Conservation (phyloP, 176 grass and related monocot genomes). For the Phoenix roebelenii region DNA sequence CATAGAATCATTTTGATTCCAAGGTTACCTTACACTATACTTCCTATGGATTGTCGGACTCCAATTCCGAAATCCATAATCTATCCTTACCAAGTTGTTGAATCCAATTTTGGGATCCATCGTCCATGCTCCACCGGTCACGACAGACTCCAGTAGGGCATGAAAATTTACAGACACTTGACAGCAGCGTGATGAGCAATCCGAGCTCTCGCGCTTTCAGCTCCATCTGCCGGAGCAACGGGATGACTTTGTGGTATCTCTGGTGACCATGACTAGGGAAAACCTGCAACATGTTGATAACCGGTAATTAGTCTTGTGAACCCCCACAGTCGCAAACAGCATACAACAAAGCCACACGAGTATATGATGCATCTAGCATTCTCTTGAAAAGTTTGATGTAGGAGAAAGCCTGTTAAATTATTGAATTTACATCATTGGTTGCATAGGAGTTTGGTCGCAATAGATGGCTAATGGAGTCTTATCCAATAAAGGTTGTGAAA, state of each 20-base stretch:
- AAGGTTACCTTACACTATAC: neutral
- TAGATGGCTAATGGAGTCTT: too few relatives aligned
- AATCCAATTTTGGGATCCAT: slow-evolving; percentile 1
- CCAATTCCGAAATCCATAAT: slow-evolving; percentile 1
- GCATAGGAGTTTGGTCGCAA: too few relatives aligned
- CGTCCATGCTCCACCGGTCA: neutral
- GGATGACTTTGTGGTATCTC: slow-evolving; percentile 43
- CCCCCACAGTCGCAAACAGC: too few relatives aligned
- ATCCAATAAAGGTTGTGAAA: too few relatives aligned
- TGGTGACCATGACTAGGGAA: slow-evolving; percentile 58
- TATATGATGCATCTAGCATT: too few relatives aligned
- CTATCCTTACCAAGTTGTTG: neutral
- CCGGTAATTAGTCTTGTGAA: too few relatives aligned
- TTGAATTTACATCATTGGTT: too few relatives aligned
- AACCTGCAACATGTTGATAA: slow-evolving; percentile 33
- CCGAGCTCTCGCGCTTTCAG: slow-evolving; percentile 20
- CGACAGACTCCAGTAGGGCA: neutral
- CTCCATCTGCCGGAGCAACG: slow-evolving; percentile 48
- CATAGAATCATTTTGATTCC: neutral
- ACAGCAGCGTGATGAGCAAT: neutral
- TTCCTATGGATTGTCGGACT: slow-evolving; percentile 2
- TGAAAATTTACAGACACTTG: slow-evolving; percentile 1
- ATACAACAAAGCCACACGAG: too few relatives aligned
- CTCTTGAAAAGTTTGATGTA: too few relatives aligned
- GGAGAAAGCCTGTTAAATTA: too few relatives aligned